Conservation (phyloP, 2,329 filamentous ascomycete genomes). For the Talaromyces piceae region DNA sequence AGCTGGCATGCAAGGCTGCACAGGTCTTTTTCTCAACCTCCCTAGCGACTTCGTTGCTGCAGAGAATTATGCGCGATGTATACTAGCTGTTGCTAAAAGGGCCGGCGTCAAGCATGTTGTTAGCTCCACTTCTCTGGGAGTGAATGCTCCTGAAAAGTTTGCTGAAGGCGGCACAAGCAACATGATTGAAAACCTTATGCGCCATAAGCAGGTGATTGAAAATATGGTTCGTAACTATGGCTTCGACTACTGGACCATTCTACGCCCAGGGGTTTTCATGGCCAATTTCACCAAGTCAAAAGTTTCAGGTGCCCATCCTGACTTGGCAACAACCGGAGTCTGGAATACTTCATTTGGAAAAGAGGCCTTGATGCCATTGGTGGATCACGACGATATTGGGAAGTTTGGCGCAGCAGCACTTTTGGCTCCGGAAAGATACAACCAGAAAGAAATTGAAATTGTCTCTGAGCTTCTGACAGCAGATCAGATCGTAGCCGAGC, state of each 20-base stretch:
- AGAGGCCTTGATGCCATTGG: conserved; percentile 35
- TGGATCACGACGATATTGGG: conserved; percentile 45
- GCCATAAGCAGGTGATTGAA: conserved; percentile 40
- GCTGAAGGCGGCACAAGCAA: conserved; percentile 18
- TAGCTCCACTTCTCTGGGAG: conserved; percentile 22
- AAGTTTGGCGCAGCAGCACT: conserved; percentile 40
- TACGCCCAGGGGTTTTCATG: conserved; percentile 48
- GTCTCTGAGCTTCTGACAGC: conserved; percentile 35
- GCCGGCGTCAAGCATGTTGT: conserved; percentile 26
- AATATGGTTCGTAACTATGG: conserved; percentile 27
- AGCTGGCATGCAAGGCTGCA: conserved; percentile 24
- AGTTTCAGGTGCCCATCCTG: conserved; percentile 31
- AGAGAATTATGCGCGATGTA: conserved; percentile 19
- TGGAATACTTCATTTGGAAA: conserved; percentile 31
- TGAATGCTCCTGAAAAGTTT: conserved; percentile 23
- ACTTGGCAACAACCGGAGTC: conserved; percentile 31
- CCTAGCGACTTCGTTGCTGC: conserved; percentile 14
- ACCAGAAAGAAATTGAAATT: conserved; percentile 34
- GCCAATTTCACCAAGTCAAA: conserved; percentile 42
- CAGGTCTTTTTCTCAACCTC: conserved; percentile 22
- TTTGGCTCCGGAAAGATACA: conserved; percentile 35
- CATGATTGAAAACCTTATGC: conserved; percentile 23
- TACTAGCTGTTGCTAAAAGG: conserved; percentile 21
- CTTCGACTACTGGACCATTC: conserved; percentile 42
- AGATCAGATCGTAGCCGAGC: conserved; percentile 29